These are phyloP conservation scores for Lenwebbia sp. DNA, from an alignment of 345 rosid genomes.

Conservation along the genomic window DNA sequence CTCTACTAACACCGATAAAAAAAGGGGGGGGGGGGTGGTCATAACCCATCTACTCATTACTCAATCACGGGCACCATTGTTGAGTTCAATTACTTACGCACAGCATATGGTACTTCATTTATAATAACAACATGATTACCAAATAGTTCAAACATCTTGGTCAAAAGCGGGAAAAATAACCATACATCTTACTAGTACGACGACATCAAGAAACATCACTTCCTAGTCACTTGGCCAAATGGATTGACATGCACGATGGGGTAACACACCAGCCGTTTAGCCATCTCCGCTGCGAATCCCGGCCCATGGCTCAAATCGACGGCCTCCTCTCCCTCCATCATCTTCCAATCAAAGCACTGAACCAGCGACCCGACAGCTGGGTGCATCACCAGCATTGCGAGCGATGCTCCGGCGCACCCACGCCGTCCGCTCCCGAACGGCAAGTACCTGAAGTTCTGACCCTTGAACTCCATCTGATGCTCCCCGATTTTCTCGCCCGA, in stretches of 20 bases:
- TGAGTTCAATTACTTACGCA: neutral
- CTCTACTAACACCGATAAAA: too few species aligned
- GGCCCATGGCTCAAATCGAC: constrained; percentile 11
- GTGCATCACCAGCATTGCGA: constrained; percentile 17
- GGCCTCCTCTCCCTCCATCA: constrained; percentile 1
- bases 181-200: neutral
- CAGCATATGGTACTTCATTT: neutral
- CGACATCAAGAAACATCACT: neutral
- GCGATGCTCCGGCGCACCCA: constrained; percentile 11
- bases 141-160: neutral
- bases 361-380: constrained; percentile 17
- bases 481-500: constrained; percentile 1
- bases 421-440: constrained; percentile 43
- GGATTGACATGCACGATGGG: constrained; percentile 23
- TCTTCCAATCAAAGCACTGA: constrained; percentile 44
- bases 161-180: neutral
- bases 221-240: neutral
- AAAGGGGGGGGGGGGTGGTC: fast-evolving
- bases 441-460: constrained; percentile 16
- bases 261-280: constrained; percentile 31
- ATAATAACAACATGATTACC: neutral
- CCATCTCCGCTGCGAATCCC: constrained; percentile 29
- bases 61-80: neutral
- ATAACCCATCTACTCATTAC: neutral
- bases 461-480: constrained; percentile 4